These are phyloP conservation scores for Populus pruinosa DNA, from an alignment of 345 rosid species.

Conservation along the genomic window DNA sequence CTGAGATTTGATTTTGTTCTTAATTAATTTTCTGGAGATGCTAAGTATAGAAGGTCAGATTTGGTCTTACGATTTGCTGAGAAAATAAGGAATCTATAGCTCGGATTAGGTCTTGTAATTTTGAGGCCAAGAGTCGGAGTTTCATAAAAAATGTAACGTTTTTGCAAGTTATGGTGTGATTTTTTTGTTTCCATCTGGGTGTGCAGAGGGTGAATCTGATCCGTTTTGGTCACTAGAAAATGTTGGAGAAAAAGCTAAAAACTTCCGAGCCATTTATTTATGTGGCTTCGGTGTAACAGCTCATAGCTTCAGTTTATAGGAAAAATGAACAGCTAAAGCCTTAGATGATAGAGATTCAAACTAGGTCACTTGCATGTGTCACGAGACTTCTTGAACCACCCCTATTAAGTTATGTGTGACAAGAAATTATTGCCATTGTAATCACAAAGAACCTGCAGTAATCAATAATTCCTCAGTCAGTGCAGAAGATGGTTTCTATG, in stretches of 20 bases:
- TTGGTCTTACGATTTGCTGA: neutral
- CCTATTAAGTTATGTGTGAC: no score
- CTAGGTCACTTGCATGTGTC: no score
- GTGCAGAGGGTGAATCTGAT: neutral
- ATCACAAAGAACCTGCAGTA: constrained; percentile 68
- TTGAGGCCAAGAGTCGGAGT: neutral
- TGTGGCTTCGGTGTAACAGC: no score
- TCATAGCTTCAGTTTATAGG: no score
- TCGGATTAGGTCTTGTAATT: neutral
- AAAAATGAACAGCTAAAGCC: no score
- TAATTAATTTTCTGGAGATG: neutral
- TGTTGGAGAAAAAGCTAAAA: neutral
- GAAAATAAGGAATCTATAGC: neutral
- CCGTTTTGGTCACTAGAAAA: neutral
- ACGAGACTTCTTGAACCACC: no score
- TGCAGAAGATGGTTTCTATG: neutral
- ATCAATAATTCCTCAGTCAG: neutral
- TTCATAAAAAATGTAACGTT: neutral
- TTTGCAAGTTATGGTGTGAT: neutral
- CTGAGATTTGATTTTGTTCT: neutral
- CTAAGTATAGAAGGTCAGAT: neutral
- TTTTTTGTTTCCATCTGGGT: neutral
- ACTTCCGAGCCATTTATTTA: no score
- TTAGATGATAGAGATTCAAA: no score
- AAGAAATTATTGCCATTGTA: constrained; percentile 51